Evolutionary conservation across 2,329 filamentous ascomycete genomes (phyloP), one percentile per base, ranked within the genome.

Genomic region (Phialophora chinensis): DNA sequence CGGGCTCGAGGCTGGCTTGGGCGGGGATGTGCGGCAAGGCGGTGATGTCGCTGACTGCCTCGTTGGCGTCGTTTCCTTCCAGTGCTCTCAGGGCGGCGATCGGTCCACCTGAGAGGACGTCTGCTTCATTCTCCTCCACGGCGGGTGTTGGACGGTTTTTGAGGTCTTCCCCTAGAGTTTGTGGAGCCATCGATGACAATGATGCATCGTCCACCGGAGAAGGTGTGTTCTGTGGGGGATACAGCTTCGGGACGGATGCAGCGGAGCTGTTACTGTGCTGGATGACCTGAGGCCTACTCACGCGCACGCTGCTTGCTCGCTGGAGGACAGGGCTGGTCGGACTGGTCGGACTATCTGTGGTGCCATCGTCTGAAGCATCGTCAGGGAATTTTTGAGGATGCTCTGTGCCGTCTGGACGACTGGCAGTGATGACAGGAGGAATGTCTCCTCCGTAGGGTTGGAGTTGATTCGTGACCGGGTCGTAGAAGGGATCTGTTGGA

Each of bases 221-320:
- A 31, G 47, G 31, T 4, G 63, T 59, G 4, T 54, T 55, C 4
- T 63, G 63, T 27, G 60, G 60, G 25, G 63, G 25, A 38, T 53
- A 70, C 10, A 70, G 33, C 55, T 63, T 66, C 35, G 66, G 63
- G 3, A 70, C 58, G 5, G 68, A 70, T 14, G 65, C 63, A 12
- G 63, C 63, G 0, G 68, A 68, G 33, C 50, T 56, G 49, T 70
- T 70, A 57, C 63, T 66, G n/a, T 72, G 64, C 52, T 68, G 69
- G 20, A 73, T 66, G 54, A 72, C 65, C 6, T 66, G 63, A 8
- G 72, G 71, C 35, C 61, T 67, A 44, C 50, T 52, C n/a, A 71
- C 70, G 20, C 71, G 70, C 11, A 71, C 71, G 59, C 71, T 72
- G 66, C 69, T 73, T 38, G 72, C 72, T 42, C 71, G 67, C 20